phyloP scores from a whole-genome alignment of 1,139 yeast genomes.

The Saccharomycopsis hybrid region DNA sequence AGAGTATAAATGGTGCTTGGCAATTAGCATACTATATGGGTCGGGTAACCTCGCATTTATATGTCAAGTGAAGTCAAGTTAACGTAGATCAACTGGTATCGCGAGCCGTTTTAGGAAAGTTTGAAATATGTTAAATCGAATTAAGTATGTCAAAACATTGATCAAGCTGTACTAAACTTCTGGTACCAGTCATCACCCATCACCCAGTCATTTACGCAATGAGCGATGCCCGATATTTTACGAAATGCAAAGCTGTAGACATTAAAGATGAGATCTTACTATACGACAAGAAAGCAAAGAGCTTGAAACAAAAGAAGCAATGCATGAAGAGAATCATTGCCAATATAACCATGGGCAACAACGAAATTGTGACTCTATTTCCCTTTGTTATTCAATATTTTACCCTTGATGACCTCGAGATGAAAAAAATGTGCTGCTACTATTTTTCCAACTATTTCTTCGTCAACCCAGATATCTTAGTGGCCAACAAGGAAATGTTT shows the following conservation, averaged over 20 bases:
- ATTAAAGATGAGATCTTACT: conserved; percentile 8
- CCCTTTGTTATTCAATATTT: conserved; percentile 62
- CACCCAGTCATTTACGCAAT: not conserved
- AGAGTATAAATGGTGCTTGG: no score
- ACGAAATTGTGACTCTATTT: conserved; percentile 62
- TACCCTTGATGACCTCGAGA: conserved; percentile 60
- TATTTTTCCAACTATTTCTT: conserved; percentile 57
- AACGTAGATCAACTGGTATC: no score
- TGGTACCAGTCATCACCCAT: no score
- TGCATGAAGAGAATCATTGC: conserved; percentile 74
- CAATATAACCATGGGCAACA: conserved; percentile 75
- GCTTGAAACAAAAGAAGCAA: conserved; percentile 39
- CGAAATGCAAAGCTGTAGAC: conserved; percentile 10
- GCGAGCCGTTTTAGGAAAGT: no score
- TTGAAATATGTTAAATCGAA: no score
- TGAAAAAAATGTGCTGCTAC: conserved; percentile 60
- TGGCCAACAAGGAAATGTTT: conserved; percentile 28
- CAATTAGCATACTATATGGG: no score
- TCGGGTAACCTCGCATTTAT: no score
- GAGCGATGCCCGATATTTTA: conserved; percentile 17
- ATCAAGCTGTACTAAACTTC: no score
- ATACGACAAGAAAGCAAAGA: conserved; percentile 17
- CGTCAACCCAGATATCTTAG: conserved; percentile 41
- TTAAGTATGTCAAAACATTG: no score
- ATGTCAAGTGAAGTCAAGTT: no score